Base-by-base conservation (phyloP, 208 protist genomes). In the Wallacemonas sp. region DNA sequence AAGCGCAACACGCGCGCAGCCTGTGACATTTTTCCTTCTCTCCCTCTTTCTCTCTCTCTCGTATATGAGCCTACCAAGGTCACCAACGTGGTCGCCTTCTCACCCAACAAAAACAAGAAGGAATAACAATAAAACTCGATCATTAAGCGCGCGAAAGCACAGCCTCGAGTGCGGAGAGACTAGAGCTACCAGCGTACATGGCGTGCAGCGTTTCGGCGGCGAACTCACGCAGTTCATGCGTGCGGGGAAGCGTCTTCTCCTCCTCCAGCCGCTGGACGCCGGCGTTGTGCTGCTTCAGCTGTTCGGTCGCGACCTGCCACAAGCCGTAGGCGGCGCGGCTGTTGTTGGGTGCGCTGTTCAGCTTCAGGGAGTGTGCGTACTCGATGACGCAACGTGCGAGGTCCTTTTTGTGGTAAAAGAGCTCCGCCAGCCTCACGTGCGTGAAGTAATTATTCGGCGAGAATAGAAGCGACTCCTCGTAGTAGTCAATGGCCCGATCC, bases 291-390 rank as follows among this genome's bases (percentile, higher is more conserved):
- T 78, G 73, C 19, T 66, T 68, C 27, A 92, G 60, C 37, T 87
- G 63, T 60, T 95, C 78, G 15, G 71, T 71, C 4, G 79, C 67
- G 12, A 75, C 77, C 41, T 85, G 77, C 83, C 79, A 84, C 22
- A 95, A 53, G 3, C 85, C 89, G 52, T 92, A 92, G 15, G 83
- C 83, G 12, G 85, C 81, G 12, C 89, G 83, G 9, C 75, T 58
- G 73, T 95, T 95, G 74, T 95, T 95, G 10, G 69, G 41, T 48
- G 79, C 60, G 26, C 63, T 52, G 60, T 95, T 95, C 48, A 87
- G 68, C 12, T 78, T 78, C 21, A 95, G 81, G 32, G 89, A 92
- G 73, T 92, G 85, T 15, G 89, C 50, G 76, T 90, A 95, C 76
- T 83, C 79, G 17, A 79, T 57, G 21, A 76, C 71, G 50, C 71